phyloP scores from a whole-genome alignment of 1,284 basidiomycete species.

The Tilletia caries region DNA sequence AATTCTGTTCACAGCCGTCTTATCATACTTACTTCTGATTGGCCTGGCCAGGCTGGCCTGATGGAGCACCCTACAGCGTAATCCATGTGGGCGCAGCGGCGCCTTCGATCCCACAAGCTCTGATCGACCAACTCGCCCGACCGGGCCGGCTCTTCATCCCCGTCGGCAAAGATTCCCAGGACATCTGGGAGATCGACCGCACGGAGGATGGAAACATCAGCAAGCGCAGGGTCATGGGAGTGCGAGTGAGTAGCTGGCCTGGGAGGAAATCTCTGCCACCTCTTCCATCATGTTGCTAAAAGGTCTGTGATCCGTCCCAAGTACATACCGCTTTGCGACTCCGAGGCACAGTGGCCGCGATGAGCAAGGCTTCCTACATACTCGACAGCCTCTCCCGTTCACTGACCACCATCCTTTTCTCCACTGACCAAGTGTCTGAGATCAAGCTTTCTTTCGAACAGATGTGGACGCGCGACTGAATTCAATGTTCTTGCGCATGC shows the following conservation, averaged over 20 bases:
- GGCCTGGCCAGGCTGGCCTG: conserved; percentile 23
- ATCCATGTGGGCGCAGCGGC: conserved; percentile 96
- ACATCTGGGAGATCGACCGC: conserved; percentile 56
- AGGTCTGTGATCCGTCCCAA: no score
- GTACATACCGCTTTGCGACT: no score
- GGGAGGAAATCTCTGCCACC: background rate
- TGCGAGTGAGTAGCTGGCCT: conserved; percentile 66
- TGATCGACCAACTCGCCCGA: conserved; percentile 70
- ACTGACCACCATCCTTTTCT: background rate
- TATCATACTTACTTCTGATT: no score
- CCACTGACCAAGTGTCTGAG: background rate
- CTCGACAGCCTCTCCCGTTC: no score
- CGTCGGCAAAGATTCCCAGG: conserved; percentile 58
- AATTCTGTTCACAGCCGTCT: no score
- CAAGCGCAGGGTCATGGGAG: conserved; percentile 71
- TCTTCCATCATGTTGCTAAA: no score
- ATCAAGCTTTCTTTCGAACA: no score
- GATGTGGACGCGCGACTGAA: no score
- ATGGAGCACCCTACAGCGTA: conserved; percentile 71
- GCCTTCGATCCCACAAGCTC: conserved; percentile 62
- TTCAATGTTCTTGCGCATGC: no score
- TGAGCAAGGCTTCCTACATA: no score
- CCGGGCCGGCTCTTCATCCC: conserved; percentile 94
- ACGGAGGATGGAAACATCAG: conserved; percentile 68
- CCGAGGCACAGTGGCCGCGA: no score